phyloP scores from a whole-genome alignment of 192 early-diverging fungal genomes.

The Mortierella claussenii region DNA sequence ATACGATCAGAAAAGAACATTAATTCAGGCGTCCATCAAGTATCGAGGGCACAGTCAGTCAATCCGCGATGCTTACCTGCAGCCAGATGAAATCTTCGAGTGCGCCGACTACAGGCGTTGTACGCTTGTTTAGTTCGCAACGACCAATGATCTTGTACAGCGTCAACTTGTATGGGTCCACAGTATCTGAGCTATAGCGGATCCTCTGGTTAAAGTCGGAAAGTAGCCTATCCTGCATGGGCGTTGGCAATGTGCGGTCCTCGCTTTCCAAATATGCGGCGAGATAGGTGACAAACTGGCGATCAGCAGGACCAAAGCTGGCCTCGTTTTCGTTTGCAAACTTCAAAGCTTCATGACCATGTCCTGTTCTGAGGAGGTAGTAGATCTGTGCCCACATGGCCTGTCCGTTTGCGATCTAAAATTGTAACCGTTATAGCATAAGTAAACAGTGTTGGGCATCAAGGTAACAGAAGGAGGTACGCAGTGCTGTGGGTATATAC shows the following conservation, averaged over 20 bases:
- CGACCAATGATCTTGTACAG: slow-evolving; percentile 92
- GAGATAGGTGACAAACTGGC: slow-evolving; percentile 78
- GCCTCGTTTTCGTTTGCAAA: slow-evolving; percentile 70
- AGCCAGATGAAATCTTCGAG: slow-evolving; percentile 97
- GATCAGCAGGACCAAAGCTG: slow-evolving; percentile 68
- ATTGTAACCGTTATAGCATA: background rate
- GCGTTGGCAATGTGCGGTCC: slow-evolving; percentile 56
- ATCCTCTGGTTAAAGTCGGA: slow-evolving; percentile 66
- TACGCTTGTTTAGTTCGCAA: slow-evolving; percentile 79
- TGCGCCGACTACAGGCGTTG: slow-evolving; percentile 74
- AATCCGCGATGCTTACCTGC: slow-evolving; percentile 54
- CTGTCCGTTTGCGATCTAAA: slow-evolving; percentile 60
- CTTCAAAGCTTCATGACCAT: slow-evolving; percentile 71
- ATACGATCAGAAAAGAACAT: background rate
- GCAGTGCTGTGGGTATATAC: slow-evolving; percentile 10
- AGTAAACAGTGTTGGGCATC: background rate
- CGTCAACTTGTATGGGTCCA: slow-evolving; percentile 93
- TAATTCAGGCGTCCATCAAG: too few relatives aligned
- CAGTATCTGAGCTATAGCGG: slow-evolving; percentile 53
- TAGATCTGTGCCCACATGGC: slow-evolving; percentile 92
- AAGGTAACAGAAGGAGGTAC: background rate
- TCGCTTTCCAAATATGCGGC: slow-evolving; percentile 66
- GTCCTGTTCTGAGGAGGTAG: slow-evolving; percentile 82
- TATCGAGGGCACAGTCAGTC: too few relatives aligned
- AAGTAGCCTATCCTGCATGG: slow-evolving; percentile 65